Evolutionary conservation across 805 yeast species (phyloP).

Genomic region (Kodamaea hsintzibuensis): DNA sequence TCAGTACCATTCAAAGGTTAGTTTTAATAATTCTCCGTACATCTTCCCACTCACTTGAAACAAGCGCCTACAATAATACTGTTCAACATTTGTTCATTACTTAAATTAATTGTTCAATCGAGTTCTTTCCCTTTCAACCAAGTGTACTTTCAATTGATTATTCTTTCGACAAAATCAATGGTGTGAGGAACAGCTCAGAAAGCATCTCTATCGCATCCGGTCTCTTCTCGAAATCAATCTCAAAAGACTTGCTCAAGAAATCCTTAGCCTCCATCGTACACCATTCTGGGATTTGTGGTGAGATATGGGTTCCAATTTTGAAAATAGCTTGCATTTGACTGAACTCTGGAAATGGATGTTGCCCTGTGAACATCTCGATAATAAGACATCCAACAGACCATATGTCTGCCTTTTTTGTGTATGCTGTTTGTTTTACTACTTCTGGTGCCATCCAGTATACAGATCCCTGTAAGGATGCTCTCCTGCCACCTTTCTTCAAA

Average conservation of each 20-base stretch:
- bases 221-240: conserved; percentile 69
- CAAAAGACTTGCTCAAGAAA: conserved; percentile 69
- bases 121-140: not conserved
- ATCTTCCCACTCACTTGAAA: too few relatives aligned
- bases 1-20: too few relatives aligned
- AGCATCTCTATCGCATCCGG: conserved; percentile 73
- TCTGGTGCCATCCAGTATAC: conserved; percentile 99
- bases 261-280: conserved; percentile 67
- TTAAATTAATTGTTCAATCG: too few relatives aligned
- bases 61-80: too few relatives aligned
- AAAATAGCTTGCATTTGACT: conserved; percentile 97
- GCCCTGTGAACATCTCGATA: conserved; percentile 94
- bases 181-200: conserved; percentile 60
- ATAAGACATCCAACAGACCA: conserved; percentile 97
- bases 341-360: conserved; percentile 93
- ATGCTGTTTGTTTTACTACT: conserved; percentile 89
- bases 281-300: conserved; percentile 79
- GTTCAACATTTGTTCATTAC: not conserved
- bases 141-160: not conserved
- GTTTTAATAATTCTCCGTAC: too few relatives aligned
- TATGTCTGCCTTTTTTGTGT: conserved; percentile 90
- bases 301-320: conserved; percentile 81
- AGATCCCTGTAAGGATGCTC: conserved; percentile 91
- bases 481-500: conserved; percentile 38
- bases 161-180: conserved; percentile 36